Evolutionary conservation across 257 asterid species (phyloP).

Genomic region (Solanum paucissectum): DNA sequence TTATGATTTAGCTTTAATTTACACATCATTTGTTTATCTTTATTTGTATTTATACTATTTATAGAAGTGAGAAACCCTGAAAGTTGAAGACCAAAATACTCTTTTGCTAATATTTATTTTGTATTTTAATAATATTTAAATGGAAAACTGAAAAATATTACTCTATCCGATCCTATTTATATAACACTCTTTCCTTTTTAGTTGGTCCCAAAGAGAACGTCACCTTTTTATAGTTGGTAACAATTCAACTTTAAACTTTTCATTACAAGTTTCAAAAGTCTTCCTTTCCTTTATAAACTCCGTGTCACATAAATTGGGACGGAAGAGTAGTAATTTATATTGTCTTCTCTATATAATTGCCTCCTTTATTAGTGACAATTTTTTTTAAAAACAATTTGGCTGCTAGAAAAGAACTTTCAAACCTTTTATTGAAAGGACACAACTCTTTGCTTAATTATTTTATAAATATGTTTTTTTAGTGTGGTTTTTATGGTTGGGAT

Average conservation of each 20-base stretch:
- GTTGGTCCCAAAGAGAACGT: not conserved
- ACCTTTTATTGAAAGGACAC: not conserved
- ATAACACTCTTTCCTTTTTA: not conserved
- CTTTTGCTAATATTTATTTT: not conserved
- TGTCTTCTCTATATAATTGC: not conserved
- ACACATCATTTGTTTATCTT: not conserved
- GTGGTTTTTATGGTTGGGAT: not conserved
- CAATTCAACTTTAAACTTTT: not conserved
- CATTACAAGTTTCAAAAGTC: not conserved
- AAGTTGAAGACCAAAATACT: not conserved
- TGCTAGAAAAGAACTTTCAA: not conserved
- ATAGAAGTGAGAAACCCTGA: not conserved
- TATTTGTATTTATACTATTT: not conserved
- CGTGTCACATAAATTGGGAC: not conserved
- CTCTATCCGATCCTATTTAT: not conserved
- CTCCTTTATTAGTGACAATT: not conserved
- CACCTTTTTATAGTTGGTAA: not conserved
- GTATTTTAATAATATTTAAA: not conserved
- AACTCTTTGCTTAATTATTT: not conserved
- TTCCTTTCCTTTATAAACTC: not conserved
- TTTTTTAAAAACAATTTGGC: not conserved
- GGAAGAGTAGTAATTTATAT: not conserved
- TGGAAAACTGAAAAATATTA: not conserved
- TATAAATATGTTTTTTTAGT: not conserved
- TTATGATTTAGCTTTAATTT: not conserved